Base-by-base conservation (phyloP, 148 eudicot species). In the Fagopyrum homotropicum region DNA sequence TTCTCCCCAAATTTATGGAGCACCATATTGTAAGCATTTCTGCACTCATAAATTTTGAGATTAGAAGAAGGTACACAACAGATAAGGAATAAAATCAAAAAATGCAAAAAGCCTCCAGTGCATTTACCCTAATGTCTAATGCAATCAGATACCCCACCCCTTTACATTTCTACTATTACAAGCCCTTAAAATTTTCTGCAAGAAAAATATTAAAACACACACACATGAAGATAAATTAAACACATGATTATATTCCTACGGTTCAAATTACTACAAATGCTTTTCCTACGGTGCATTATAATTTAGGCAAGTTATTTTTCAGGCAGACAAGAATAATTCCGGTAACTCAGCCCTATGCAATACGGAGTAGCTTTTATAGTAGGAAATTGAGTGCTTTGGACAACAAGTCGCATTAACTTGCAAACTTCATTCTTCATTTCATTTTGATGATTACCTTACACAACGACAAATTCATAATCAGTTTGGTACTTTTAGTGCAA, bases 11-110 rank as follows among this genome's bases (percentile, higher is more conserved):
- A 87, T 73, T 90, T 90, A 82, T 90, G 97, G 66, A 91, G 83
- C 75, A 91, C 97, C 97, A 91, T 91, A 78, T 91, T 91, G 81
- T 91, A 91, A 72, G 97, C 97, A 85, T 86, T 89, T 81, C 97
- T 91, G 83, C 16, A 78, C 29, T 45, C 72, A 73, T 45, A 71
- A 69, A 70, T 45, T 45, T 57, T 17, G 51, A 75, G 40, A 56
- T 54, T 69, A 75, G 54, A 45, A n/a, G 56, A 50, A n/a, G 56
- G 59, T 11, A 61, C n/a, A 17, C 57, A 74, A 49, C 19, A 63
- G 77, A 52, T 74, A 49, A 61, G 17, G 40, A 64, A 61, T 35
- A 7, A 40, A 12, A 12, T 35, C 26, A 22, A 35, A 63, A 35
- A 45, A 16, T 63, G 69, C 7, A 12, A 12, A 64, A 9, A 1